Percentiles rank a stretch among this genome's conserved stretches.
These are phyloP conservation scores for Hymenoscyphus fructigenus DNA, from an alignment of 2,329 filamentous ascomycete genomes.

Conservation along the genomic window DNA sequence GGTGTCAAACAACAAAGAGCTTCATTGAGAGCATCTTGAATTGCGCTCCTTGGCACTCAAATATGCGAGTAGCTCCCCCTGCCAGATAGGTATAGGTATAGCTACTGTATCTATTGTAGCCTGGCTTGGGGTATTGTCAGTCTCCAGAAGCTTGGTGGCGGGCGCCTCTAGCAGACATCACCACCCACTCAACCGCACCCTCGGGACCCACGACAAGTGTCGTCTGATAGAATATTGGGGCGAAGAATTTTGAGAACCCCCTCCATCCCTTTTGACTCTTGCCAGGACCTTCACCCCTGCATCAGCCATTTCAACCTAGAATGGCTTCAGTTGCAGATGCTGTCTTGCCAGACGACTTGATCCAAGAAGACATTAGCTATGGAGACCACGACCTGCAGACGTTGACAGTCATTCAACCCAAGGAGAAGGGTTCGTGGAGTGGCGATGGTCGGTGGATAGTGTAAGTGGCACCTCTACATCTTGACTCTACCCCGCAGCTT, in stretches of 20 bases:
- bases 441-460: slow-evolving; percentile 5
- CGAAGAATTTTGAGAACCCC: background rate
- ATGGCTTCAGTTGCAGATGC: background rate
- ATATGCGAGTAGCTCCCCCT: too few species aligned
- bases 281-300: background rate
- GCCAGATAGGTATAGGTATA: too few species aligned
- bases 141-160: background rate
- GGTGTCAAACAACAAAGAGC: too few species aligned
- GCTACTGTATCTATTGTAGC: too few species aligned
- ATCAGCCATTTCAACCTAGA: background rate
- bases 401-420: background rate
- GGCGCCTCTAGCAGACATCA: background rate
- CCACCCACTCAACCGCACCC: background rate
- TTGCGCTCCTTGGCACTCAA: too few species aligned
- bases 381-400: slow-evolving; percentile 4
- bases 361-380: slow-evolving; percentile 3
- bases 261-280: background rate
- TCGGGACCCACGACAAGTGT: slow-evolving; percentile 1
- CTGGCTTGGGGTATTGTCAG: too few species aligned
- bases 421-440: background rate
- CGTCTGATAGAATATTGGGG: slow-evolving; percentile 1
- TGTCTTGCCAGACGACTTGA: background rate
- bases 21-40: too few species aligned
- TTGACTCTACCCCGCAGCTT: background rate
- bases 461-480: background rate